phyloP scores from a whole-genome alignment of 441 rosid species.

The Pelargonium citronellum region DNA sequence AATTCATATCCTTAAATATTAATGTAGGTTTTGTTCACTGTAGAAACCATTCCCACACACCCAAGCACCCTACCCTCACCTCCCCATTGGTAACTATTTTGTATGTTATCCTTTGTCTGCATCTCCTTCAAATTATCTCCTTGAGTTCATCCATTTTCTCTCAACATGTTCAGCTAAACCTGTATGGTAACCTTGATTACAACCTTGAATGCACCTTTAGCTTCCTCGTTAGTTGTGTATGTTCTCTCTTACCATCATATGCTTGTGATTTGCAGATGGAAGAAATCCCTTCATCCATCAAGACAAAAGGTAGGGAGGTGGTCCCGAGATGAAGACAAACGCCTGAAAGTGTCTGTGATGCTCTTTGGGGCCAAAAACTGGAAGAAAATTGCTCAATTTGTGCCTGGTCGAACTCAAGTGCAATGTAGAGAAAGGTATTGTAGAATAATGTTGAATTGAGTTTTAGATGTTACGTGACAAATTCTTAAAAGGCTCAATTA shows the following conservation, averaged over 20 bases:
- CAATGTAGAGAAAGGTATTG: constrained; percentile 11
- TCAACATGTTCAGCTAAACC: not conserved
- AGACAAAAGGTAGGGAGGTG: constrained; percentile 55
- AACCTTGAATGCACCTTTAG: not conserved
- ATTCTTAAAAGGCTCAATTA: not conserved
- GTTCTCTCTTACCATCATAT: not conserved
- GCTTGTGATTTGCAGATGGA: constrained; percentile 52
- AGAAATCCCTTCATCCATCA: constrained; percentile 55
- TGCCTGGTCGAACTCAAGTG: constrained; percentile 11
- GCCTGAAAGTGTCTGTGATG: constrained; percentile 67
- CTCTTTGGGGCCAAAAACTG: constrained; percentile 80
- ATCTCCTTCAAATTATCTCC: not conserved
- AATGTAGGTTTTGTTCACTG: not conserved
- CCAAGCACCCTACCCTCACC: not conserved
- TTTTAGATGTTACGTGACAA: not conserved
- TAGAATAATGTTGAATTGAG: not conserved
- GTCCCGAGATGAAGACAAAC: constrained; percentile 32
- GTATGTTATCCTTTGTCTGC: not conserved
- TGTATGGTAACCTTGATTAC: not conserved
- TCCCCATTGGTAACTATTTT: no score
- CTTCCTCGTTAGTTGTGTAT: not conserved
- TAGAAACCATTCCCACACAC: not conserved
- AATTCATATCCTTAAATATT: no score
- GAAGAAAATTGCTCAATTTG: constrained; percentile 30
- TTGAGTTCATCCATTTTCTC: not conserved